phyloP scores from a whole-genome alignment of 129 eudicot genomes.

The Dittrichia graveolens region DNA sequence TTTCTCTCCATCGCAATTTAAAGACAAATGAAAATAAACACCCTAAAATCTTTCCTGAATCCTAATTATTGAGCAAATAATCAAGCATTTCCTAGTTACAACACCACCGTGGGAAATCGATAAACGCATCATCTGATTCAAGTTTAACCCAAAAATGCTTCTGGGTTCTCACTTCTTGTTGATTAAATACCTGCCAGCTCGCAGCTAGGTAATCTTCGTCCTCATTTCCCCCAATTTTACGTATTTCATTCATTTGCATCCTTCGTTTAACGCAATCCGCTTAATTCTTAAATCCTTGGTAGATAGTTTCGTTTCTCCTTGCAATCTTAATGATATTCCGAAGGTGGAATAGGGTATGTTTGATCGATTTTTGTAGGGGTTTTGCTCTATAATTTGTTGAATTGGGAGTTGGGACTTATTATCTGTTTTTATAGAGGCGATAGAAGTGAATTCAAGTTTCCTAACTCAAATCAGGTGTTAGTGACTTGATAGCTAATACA shows the following conservation, averaged over 20 bases:
- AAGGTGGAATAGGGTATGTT: background rate
- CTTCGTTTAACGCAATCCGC: background rate
- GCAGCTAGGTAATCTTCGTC: slow-evolving; percentile 17
- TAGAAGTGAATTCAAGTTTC: background rate
- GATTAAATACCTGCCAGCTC: slow-evolving; percentile 9
- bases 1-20: too few species aligned
- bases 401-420: slow-evolving; percentile 1
- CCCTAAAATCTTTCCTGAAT: too few species aligned
- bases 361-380: background rate
- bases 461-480: background rate
- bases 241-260: slow-evolving; percentile 11
- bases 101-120: background rate
- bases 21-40: too few species aligned
- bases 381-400: slow-evolving; percentile 3
- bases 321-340: background rate
- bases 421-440: too few species aligned
- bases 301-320: background rate
- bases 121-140: background rate
- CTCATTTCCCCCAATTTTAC: slow-evolving; percentile 22
- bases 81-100: too few species aligned
- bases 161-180: background rate
- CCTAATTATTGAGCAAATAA: too few species aligned
- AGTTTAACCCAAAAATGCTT: slow-evolving; percentile 6
- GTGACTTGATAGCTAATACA: background rate
- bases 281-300: background rate